Base-by-base conservation (phyloP, 2,329 filamentous ascomycete species). In the Cladobotryum mycophilum region DNA sequence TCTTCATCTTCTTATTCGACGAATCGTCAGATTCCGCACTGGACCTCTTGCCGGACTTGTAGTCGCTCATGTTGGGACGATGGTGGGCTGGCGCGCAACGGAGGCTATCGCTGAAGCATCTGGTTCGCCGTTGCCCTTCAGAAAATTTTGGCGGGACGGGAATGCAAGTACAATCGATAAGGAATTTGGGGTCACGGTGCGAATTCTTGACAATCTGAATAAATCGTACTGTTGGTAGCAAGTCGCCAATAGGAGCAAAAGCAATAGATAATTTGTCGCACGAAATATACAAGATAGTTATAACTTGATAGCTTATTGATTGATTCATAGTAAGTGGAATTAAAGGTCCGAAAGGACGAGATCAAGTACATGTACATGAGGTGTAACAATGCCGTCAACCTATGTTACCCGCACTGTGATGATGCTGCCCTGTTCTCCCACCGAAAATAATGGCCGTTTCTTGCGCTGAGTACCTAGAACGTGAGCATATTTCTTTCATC, bases 1-100 rank as follows among this genome's bases (percentile, higher is more conserved):
- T 74, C 55, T 68, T 70, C 40, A 66, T 63, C 65, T 75, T 78
- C 58, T 75, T 75, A 54, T 69, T 66, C 33, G 60, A 68, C 43
- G 61, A 49, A 20, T 70, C 70, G 46, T 75, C 72, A 44, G 63
- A 60, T 53, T 76, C 74, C 8, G 70, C 65, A 57, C 69, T 76
- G 47, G 65, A 64, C 56, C 75, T 70, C 64, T 78, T 78, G 48
- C 62, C 67, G 58, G 62, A 66, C 55, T 54, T 65, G 35, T 47
- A 42, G 54, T 74, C 70, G 53, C 68, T 67, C 74, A 76, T 76
- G 43, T 36, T 50, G 51, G 36, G 18, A 45, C 14, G 35, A 33
- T 33, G 34, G 43, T 40, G 34, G 47, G 53, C 46, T 55, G 51
- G 40, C 45, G 47, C 46, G 36, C 47, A 46, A 42, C 46, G 33